A percentile compares a stretch with the other conserved stretches of the same genome.
Evolutionary conservation across 225 moss, liverwort and hornwort species (phyloP).

Genomic region (Bryoerythrophyllum caledonicum): DNA sequence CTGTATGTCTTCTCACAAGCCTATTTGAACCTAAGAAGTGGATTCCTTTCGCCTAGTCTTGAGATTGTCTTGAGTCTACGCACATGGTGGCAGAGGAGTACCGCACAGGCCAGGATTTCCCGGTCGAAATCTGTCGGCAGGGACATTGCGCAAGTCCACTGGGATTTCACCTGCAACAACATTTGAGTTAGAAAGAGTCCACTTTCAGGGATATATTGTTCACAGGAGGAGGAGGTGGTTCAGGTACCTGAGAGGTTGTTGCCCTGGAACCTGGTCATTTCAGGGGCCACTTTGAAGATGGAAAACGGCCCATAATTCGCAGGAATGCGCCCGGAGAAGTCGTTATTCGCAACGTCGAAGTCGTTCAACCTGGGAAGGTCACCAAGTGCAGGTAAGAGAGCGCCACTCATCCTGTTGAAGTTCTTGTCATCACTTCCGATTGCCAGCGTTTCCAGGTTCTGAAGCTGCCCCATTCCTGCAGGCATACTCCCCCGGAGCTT

Average conservation of each 20-base stretch:
- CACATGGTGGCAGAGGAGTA: not conserved
- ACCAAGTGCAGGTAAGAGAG: slow-evolving; percentile 7
- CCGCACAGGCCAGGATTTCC: slow-evolving; percentile 26
- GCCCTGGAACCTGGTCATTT: not conserved
- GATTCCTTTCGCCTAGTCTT: not conserved
- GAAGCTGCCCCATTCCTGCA: not conserved
- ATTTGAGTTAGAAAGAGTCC: not conserved
- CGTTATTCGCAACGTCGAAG: slow-evolving; percentile 16
- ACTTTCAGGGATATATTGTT: not conserved
- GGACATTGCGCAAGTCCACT: not conserved
- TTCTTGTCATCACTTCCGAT: not conserved
- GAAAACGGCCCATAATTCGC: slow-evolving; percentile 20
- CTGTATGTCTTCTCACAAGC: not conserved
- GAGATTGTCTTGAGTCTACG: no score
- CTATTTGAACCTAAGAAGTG: not conserved
- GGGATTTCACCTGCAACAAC: slow-evolving; percentile 17
- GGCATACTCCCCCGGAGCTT: slow-evolving; percentile 17
- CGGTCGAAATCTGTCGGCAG: slow-evolving; percentile 13
- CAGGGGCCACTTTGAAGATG: slow-evolving; percentile 2
- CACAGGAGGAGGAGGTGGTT: not conserved
- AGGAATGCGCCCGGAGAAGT: slow-evolving; percentile 20
- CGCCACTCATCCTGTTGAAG: slow-evolving; percentile 16
- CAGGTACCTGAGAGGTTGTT: slow-evolving; percentile 17
- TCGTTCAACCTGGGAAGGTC: not conserved
- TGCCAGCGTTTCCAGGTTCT: slow-evolving; percentile 11